phyloP scores from a whole-genome alignment of 1,284 basidiomycete species.

The Trichosporon inkin region DNA sequence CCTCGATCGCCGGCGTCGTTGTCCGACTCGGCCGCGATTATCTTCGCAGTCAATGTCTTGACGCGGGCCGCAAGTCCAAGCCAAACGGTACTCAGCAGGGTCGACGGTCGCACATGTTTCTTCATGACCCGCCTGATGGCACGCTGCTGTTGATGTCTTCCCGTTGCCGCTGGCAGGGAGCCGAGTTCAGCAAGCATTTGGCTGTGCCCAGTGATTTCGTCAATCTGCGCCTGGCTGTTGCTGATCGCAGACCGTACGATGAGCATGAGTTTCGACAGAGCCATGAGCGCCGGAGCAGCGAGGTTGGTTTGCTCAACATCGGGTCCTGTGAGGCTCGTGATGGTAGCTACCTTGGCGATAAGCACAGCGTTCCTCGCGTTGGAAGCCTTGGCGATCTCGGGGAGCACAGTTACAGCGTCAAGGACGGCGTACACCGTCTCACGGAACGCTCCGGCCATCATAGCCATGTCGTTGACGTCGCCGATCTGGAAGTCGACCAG shows the following conservation, averaged over 20 bases:
- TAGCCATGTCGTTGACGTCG: slow-evolving; percentile 32
- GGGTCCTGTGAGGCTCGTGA: slow-evolving; percentile 30
- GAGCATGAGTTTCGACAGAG: slow-evolving; percentile 29
- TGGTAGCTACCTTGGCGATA: slow-evolving; percentile 30
- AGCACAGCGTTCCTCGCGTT: slow-evolving; percentile 30
- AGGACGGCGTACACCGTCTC: slow-evolving; percentile 26
- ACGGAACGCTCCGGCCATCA: slow-evolving; percentile 31
- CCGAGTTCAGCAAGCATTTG: slow-evolving; percentile 31
- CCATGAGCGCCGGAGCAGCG: slow-evolving; percentile 26
- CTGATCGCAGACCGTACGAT: slow-evolving; percentile 26
- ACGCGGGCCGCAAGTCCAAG: slow-evolving; percentile 26
- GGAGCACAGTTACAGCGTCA: slow-evolving; percentile 11
- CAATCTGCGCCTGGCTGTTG: slow-evolving; percentile 16
- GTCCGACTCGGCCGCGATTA: slow-evolving; percentile 30
- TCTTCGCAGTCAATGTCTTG: slow-evolving; percentile 31
- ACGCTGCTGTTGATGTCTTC: slow-evolving; percentile 45
- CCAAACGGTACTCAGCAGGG: slow-evolving; percentile 31
- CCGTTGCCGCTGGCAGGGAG: slow-evolving; percentile 31
- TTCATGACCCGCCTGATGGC: slow-evolving; percentile 37
- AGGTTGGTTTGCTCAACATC: slow-evolving; percentile 38
- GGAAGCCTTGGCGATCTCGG: slow-evolving; percentile 26
- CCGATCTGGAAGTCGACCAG: slow-evolving; percentile 39
- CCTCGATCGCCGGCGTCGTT: slow-evolving; percentile 24
- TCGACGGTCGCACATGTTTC: slow-evolving; percentile 20
- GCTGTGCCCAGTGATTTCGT: slow-evolving; percentile 21